Percentiles rank a stretch among this genome's conserved stretches.
Conservation (phyloP, 371 early-diverging fungal genomes). For the Apophysomyces ossiformis region DNA sequence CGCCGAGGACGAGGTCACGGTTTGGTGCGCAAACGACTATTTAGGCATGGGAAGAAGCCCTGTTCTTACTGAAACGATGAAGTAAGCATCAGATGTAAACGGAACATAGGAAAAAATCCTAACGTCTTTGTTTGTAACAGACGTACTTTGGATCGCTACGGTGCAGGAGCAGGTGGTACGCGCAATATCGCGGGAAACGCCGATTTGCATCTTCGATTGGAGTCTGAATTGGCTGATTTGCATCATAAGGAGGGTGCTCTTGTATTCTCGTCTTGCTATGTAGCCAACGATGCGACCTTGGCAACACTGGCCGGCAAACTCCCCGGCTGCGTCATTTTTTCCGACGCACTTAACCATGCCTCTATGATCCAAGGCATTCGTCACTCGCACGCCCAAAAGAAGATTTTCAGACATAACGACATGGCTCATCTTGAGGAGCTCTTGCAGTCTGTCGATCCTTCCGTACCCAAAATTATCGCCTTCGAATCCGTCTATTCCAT, state of each 20-base stretch:
- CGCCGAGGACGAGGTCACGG: conserved; percentile 87
- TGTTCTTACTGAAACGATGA: conserved; percentile 87
- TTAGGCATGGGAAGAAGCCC: conserved; percentile 94
- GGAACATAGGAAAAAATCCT: background rate
- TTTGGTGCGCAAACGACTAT: conserved; percentile 99
- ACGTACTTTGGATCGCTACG: conserved; percentile 89
- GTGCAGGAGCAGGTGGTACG: conserved; percentile 99
- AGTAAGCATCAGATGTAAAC: conserved; percentile 49
- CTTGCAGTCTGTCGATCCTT: conserved; percentile 77
- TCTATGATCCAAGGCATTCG: conserved; percentile 99
- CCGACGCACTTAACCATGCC: conserved; percentile 95
- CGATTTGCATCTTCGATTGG: conserved; percentile 92
- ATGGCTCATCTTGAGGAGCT: conserved; percentile 87
- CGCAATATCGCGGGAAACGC: conserved; percentile 99
- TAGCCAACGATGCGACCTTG: conserved; percentile 97
- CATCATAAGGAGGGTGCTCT: conserved; percentile 94
- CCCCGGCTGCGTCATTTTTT: conserved; percentile 94
- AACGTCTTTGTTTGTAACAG: conserved; percentile 33
- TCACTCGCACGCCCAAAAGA: conserved; percentile 88
- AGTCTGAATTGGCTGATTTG: conserved; percentile 88
- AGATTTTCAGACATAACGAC: conserved; percentile 96
- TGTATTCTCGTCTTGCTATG: conserved; percentile 98
- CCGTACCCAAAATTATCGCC: conserved; percentile 94
- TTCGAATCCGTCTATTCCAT: conserved; percentile 99
- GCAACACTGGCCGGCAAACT: conserved; percentile 90